Base-by-base conservation (phyloP, 345 rosid species). In the Dipteronia sinensis region DNA sequence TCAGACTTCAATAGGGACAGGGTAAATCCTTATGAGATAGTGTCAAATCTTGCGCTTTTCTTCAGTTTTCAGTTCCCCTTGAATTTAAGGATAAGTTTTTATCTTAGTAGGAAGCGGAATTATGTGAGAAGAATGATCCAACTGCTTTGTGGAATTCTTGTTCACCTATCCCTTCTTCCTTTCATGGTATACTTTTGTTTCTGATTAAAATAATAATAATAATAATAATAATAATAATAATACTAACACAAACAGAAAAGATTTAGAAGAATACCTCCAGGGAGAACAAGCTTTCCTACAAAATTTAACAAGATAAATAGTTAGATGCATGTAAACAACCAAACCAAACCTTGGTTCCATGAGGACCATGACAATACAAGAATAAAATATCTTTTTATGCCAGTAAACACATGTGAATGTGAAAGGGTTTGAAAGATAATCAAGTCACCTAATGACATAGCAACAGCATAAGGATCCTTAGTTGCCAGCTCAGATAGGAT, bases 391-490 rank as follows among this genome's bases (percentile, higher is more conserved):
- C 19, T 20, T 44, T 15, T 40, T 13, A 29, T 56, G 71, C 19
- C 19, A 53, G 25, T 9, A 67, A 71, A 58, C 56, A 49, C 11
- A 67, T 13, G 38, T 59, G 58, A 77, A 59, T 22, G 10, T 13
- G 55, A n/a, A 58, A 20, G 10, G 61, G 31, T 63, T 47, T 29
- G 25, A 34, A 76, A 55, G 65, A 69, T 40, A 46, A 46, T 46
- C 59, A 19, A 67, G 46, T 84, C 72, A 95, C 99, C 98, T 86
- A 97, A 86, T 76, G 99, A 88, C 98, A 94, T 89, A 73, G 99
- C 97, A 82, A 93, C 98, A 46, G 95, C 86, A 90, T 92, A 93
- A 69, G 98, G 98, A 81, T 97, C 99, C 83, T 82, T 91, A 64
- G 91, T 64, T 51, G 99, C 98, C 84, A 97, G 78, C 80, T 94